These are phyloP conservation scores for Candida patagonica DNA, from an alignment of 805 yeast genomes.

Conservation along the genomic window DNA sequence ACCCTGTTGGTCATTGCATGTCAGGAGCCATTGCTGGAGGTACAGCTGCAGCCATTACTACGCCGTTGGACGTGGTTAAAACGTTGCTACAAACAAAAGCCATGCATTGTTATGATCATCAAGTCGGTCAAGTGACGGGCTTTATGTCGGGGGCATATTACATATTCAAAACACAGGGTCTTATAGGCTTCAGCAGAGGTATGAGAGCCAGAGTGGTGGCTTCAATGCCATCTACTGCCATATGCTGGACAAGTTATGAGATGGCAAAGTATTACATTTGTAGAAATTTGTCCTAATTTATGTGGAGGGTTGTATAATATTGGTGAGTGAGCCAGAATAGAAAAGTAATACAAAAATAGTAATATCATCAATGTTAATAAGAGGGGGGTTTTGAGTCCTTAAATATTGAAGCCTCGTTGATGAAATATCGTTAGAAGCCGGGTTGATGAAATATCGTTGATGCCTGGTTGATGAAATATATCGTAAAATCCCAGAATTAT, in stretches of 20 bases:
- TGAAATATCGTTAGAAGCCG: too few species aligned
- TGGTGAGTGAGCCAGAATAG: too few species aligned
- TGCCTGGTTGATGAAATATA: too few species aligned
- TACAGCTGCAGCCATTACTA: constrained; percentile 86
- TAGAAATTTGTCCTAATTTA: too few species aligned
- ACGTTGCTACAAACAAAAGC: constrained; percentile 79
- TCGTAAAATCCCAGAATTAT: too few species aligned
- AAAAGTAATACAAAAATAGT: too few species aligned
- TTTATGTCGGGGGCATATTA: constrained; percentile 62
- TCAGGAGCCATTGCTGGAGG: constrained; percentile 95
- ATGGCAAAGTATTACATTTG: constrained; percentile 74
- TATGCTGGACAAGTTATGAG: constrained; percentile 96
- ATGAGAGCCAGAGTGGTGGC: constrained; percentile 83
- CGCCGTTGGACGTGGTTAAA: constrained; percentile 90
- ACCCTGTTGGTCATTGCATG: constrained; percentile 85
- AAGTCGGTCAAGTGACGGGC: constrained; percentile 50
- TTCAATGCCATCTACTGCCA: constrained; percentile 93
- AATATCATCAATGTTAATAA: too few species aligned
- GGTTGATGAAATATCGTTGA: too few species aligned
- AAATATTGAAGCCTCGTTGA: too few species aligned
- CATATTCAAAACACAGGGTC: constrained; percentile 38
- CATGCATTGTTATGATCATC: constrained; percentile 18
- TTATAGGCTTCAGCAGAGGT: constrained; percentile 71
- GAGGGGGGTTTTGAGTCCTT: too few species aligned
- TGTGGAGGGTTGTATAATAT: too few species aligned